Percentiles rank a stretch among this genome's conserved stretches.
These are phyloP conservation scores for Podosphaera fusca DNA, from an alignment of 2,329 filamentous ascomycete genomes.

Conservation along the genomic window DNA sequence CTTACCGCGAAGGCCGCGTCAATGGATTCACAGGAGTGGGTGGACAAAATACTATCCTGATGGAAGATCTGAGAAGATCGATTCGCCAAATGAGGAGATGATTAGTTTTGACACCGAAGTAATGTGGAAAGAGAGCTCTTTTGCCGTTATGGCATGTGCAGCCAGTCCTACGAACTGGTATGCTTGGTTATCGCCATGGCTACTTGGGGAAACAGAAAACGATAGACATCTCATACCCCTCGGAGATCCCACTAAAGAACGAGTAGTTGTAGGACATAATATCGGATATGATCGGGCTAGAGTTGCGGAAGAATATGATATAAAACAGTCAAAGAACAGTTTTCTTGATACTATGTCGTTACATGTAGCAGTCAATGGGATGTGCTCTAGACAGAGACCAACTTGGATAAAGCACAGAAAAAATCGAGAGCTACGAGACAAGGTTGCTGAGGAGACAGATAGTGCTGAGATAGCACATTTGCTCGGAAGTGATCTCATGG, in stretches of 20 bases:
- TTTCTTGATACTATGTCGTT: conserved; percentile 97
- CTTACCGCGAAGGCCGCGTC: conserved; percentile 34
- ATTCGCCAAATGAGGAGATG: conserved; percentile 57
- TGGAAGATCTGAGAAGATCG: conserved; percentile 47
- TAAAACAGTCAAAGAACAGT: conserved; percentile 60
- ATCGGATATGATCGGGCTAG: conserved; percentile 84
- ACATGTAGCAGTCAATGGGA: conserved; percentile 92
- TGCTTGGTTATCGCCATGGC: conserved; percentile 88
- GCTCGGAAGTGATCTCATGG: conserved; percentile 42
- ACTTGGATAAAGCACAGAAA: conserved; percentile 97
- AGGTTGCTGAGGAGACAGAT: conserved; percentile 47
- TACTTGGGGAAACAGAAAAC: conserved; percentile 58
- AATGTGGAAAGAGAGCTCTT: conserved; percentile 80
- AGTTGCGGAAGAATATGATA: conserved; percentile 67
- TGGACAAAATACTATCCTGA: conserved; percentile 84
- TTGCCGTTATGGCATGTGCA: conserved; percentile 92
- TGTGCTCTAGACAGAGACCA: conserved; percentile 90
- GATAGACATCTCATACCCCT: conserved; percentile 68
- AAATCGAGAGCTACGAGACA: conserved; percentile 61
- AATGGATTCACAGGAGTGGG: conserved; percentile 61
- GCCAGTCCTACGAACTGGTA: conserved; percentile 84
- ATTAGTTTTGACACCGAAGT: conserved; percentile 92
- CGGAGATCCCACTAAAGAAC: conserved; percentile 47
- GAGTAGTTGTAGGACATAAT: conserved; percentile 82
- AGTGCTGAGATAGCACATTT: conserved; percentile 48